A percentile compares a stretch with the other conserved stretches of the same genome.
Evolutionary conservation across 2,329 filamentous ascomycete genomes (phyloP).

Genomic region (Fusarium coicis): DNA sequence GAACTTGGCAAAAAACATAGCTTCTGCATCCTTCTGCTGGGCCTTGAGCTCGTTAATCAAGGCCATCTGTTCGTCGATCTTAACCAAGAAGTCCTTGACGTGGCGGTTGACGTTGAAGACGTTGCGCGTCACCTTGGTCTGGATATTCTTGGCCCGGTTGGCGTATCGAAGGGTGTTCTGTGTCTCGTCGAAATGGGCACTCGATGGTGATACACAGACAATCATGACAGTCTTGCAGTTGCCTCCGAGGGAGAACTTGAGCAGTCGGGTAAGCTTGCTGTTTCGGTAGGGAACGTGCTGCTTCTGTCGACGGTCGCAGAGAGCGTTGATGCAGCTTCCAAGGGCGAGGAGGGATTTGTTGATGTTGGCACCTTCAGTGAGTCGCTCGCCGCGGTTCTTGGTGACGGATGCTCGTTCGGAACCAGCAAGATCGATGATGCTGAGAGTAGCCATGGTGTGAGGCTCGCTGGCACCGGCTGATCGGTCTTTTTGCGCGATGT

Average conservation of each 20-base stretch:
- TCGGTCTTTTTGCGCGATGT: constrained; percentile 91
- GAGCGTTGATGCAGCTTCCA: constrained; percentile 97
- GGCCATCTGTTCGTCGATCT: constrained; percentile 98
- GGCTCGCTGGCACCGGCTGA: constrained; percentile 94
- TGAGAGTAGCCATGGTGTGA: constrained; percentile 97
- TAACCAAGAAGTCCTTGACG: constrained; percentile 98
- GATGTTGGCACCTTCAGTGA: constrained; percentile 97
- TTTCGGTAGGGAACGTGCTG: constrained; percentile 98
- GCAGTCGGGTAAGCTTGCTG: constrained; percentile 92
- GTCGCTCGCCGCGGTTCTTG: constrained; percentile 91
- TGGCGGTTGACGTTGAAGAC: constrained; percentile 99
- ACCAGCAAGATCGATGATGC: constrained; percentile 96
- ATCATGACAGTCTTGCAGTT: constrained; percentile 99
- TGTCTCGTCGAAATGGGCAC: constrained; percentile 96
- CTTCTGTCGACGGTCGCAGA: constrained; percentile 90
- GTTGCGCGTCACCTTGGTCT: constrained; percentile 99
- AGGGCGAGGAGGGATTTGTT: constrained; percentile 97
- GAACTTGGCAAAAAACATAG: constrained; percentile 85
- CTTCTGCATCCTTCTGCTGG: constrained; percentile 90
- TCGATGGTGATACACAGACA: constrained; percentile 96
- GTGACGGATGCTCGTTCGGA: constrained; percentile 96
- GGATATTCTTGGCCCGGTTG: constrained; percentile 98
- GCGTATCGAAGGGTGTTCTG: constrained; percentile 98
- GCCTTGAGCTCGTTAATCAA: constrained; percentile 95
- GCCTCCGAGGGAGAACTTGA: constrained; percentile 96